Evolutionary conservation across 2,329 filamentous ascomycete species (phyloP).

Genomic region (Arachnomyces sp.): DNA sequence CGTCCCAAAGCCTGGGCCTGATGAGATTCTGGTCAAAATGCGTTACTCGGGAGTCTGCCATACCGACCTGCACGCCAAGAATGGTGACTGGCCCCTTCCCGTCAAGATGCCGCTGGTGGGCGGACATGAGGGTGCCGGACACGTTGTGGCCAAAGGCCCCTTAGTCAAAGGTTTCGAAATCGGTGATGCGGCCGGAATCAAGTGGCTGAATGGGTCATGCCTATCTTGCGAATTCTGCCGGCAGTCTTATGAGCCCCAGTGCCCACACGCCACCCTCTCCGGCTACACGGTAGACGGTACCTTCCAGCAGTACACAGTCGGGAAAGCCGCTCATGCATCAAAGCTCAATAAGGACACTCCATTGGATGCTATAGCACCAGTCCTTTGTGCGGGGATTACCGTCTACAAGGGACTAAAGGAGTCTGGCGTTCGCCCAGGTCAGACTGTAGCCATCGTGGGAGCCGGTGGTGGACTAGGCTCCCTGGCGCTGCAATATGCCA

Average conservation of each 20-base stretch:
- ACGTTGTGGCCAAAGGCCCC: constrained; percentile 71
- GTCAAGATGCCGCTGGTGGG: constrained; percentile 80
- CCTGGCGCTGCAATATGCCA: constrained; percentile 78
- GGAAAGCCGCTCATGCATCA: constrained; percentile 79
- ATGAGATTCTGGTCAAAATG: constrained; percentile 87
- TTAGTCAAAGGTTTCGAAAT: constrained; percentile 71
- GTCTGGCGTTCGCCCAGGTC: constrained; percentile 63
- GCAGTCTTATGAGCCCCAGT: constrained; percentile 73
- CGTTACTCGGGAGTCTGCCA: constrained; percentile 88
- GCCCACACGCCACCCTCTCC: constrained; percentile 64
- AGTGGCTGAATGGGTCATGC: constrained; percentile 87
- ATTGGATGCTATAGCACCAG: constrained; percentile 69
- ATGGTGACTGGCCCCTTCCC: constrained; percentile 82
- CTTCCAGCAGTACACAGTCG: constrained; percentile 89
- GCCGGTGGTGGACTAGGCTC: constrained; percentile 76
- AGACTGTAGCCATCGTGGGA: constrained; percentile 77
- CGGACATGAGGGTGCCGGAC: constrained; percentile 70
- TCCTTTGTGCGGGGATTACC: constrained; percentile 79
- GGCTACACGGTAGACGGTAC: constrained; percentile 89
- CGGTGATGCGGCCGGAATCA: constrained; percentile 81
- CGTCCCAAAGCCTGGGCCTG: constrained; percentile 70
- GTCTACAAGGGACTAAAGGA: constrained; percentile 92
- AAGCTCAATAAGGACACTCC: constrained; percentile 69
- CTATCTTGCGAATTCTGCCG: constrained; percentile 77
- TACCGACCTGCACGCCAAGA: constrained; percentile 74